Evolutionary conservation across 2,329 filamentous ascomycete species (phyloP).

Genomic region (Claviceps arundinis): DNA sequence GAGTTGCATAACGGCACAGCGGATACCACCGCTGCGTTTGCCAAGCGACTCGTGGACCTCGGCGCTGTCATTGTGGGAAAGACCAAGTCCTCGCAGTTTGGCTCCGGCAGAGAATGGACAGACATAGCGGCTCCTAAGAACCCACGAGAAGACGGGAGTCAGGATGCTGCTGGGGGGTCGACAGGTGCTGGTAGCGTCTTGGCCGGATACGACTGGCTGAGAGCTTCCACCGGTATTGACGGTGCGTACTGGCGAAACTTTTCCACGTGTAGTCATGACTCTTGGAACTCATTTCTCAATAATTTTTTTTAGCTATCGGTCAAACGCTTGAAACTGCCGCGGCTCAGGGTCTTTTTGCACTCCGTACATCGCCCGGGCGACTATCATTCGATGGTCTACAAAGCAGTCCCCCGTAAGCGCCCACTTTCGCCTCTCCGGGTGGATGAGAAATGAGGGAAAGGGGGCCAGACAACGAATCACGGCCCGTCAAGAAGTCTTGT

Average conservation of each 20-base stretch:
- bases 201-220: conserved; percentile 29
- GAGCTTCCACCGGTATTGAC: conserved; percentile 22
- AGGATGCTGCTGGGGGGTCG: conserved; percentile 20
- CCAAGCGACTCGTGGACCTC: conserved; percentile 43
- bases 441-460: background rate
- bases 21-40: conserved; percentile 32
- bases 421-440: background rate
- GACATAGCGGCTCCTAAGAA: conserved; percentile 29
- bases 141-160: conserved; percentile 34
- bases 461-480: background rate
- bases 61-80: conserved; percentile 45
- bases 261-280: no score
- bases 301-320: conserved; percentile 7
- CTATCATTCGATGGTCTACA: conserved; percentile 8
- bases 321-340: conserved; percentile 11
- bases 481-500: no score
- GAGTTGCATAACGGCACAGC: conserved; percentile 32
- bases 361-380: conserved; percentile 11
- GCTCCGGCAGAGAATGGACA: conserved; percentile 27
- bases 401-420: conserved; percentile 11
- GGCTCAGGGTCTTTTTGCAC: conserved; percentile 18
- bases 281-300: no score
- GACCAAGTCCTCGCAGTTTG: conserved; percentile 36
- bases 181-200: conserved; percentile 25
- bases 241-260: conserved; percentile 13